Conservation (phyloP, 176 grass and related monocot species). For the Canna indica region DNA sequence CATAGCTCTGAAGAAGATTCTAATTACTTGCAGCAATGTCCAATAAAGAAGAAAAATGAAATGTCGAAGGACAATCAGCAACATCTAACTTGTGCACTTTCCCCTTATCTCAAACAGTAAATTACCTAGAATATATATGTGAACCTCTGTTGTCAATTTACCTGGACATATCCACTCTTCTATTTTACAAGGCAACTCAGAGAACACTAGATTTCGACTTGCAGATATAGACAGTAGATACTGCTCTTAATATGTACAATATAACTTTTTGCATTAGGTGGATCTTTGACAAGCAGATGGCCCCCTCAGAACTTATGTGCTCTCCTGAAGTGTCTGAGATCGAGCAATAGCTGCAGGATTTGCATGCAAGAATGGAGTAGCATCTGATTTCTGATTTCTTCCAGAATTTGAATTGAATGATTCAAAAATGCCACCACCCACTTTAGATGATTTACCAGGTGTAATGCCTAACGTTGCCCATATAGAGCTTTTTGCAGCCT, state of each 20-base stretch:
- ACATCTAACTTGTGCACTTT: no score
- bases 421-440: slow-evolving; percentile 7
- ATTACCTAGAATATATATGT: no score
- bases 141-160: not conserved
- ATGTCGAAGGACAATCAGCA: no score
- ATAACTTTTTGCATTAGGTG: not conserved
- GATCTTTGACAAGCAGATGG: not conserved
- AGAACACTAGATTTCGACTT: not conserved
- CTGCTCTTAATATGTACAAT: not conserved
- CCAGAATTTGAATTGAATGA: not conserved
- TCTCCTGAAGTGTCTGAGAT: slow-evolving; percentile 15
- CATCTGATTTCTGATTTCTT: slow-evolving; percentile 6
- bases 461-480: slow-evolving; percentile 13
- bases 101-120: no score
- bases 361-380: slow-evolving; percentile 7
- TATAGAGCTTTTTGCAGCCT: slow-evolving; percentile 19
- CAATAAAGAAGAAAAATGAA: no score
- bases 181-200: not conserved
- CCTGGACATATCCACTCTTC: not conserved
- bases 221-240: not conserved
- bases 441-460: not conserved
- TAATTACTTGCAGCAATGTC: no score
- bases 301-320: not conserved
- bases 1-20: no score
- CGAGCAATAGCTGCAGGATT: slow-evolving; percentile 14